These are phyloP conservation scores for Pinus tabuliformis DNA, from an alignment of 75 land plant species.

Conservation along the genomic window DNA sequence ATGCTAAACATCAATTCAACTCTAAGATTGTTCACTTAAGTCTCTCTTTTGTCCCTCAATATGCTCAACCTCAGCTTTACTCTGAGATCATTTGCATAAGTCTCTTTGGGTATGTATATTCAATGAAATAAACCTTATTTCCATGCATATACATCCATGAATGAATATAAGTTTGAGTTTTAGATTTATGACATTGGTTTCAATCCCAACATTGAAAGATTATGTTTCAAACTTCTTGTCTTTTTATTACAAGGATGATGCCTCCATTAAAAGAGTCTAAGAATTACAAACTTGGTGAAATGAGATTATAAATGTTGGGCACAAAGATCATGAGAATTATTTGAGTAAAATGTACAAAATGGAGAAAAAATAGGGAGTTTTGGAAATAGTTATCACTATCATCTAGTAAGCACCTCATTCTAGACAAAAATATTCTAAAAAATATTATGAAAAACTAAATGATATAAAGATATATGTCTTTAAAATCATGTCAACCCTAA, in stretches of 20 bases:
- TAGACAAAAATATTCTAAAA: background rate
- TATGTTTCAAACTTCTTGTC: conserved; percentile 14
- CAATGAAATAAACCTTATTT: no score
- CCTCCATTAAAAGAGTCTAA: conserved; percentile 4
- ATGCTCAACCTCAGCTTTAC: no score
- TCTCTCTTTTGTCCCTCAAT: no score
- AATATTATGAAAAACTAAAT: conserved; percentile 14
- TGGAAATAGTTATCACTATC: conserved; percentile 12
- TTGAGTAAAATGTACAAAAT: conserved; percentile 7
- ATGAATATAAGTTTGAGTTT: no score
- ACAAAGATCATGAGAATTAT: conserved; percentile 18
- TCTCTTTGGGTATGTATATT: no score
- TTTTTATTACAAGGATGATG: conserved; percentile 16
- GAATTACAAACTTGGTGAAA: conserved; percentile 27
- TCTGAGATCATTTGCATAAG: no score
- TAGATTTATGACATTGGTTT: no score
- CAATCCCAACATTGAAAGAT: background rate
- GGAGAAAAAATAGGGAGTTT: background rate
- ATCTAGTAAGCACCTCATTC: conserved; percentile 15
- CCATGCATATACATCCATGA: no score
- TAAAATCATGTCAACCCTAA: conserved; percentile 9
- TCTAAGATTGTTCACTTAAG: no score
- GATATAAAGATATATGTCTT: conserved; percentile 21
- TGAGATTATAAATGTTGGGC: conserved; percentile 20
- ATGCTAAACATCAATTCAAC: no score